phyloP scores from a whole-genome alignment of 1,139 yeast genomes.

The Entelexis paramagnoliae region DNA sequence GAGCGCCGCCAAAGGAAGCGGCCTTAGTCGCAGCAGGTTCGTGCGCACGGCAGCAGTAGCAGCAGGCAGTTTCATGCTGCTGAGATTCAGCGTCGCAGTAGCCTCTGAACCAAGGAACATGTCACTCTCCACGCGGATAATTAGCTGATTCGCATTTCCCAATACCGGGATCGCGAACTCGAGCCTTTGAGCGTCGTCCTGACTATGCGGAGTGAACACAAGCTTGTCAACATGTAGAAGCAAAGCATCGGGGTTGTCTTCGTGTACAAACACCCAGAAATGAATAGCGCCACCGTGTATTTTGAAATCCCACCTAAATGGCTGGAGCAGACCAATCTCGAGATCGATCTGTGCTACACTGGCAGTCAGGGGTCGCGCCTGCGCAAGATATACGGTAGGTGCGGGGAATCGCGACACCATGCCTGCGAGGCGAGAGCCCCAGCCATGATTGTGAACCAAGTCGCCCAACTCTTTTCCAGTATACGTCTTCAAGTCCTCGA shows the following conservation, averaged over 20 bases:
- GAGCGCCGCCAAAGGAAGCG: constrained; percentile 73
- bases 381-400: constrained; percentile 53
- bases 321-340: constrained; percentile 35
- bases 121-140: constrained; percentile 71
- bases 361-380: constrained; percentile 81
- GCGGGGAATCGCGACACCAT: constrained; percentile 65
- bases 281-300: constrained; percentile 76
- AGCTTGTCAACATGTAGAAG: constrained; percentile 75
- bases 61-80: constrained; percentile 78
- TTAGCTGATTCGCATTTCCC: constrained; percentile 82
- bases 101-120: constrained; percentile 84
- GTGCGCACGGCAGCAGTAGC: constrained; percentile 73
- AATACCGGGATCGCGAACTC: constrained; percentile 88
- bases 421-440: constrained; percentile 56
- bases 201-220: constrained; percentile 36
- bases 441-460: constrained; percentile 64
- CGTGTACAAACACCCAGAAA: constrained; percentile 90
- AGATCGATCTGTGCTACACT: constrained; percentile 78
- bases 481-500: constrained; percentile 67
- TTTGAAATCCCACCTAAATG: constrained; percentile 58
- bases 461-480: constrained; percentile 74
- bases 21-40: constrained; percentile 65
- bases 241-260: constrained; percentile 44
- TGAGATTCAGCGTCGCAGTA: constrained; percentile 70
- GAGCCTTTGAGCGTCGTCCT: constrained; percentile 13